Percentiles rank a stretch among this genome's conserved stretches.
phyloP scores from a whole-genome alignment of 176 grass and related monocot genomes.

The Echinochloa phyllopogon region DNA sequence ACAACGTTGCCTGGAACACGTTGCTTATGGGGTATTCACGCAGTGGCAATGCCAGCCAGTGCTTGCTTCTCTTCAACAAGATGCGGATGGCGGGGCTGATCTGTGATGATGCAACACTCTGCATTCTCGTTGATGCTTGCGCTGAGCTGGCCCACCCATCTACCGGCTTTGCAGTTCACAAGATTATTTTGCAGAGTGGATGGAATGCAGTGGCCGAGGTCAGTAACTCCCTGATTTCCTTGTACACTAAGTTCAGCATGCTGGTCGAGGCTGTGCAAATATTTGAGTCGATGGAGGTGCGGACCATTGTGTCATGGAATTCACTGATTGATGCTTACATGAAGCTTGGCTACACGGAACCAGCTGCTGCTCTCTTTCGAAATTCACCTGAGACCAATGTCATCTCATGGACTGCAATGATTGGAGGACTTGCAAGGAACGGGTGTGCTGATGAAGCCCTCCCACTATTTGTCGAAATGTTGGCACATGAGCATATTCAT shows the following conservation, averaged over 20 bases:
- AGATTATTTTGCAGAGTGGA: slow-evolving; percentile 47
- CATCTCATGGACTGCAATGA: slow-evolving; percentile 73
- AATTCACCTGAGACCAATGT: slow-evolving; percentile 53
- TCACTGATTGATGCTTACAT: slow-evolving; percentile 62
- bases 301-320: slow-evolving; percentile 62
- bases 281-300: slow-evolving; percentile 56
- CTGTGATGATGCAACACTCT: slow-evolving; percentile 57
- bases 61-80: slow-evolving; percentile 50
- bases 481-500: slow-evolving; percentile 28
- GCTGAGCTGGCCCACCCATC: slow-evolving; percentile 43
- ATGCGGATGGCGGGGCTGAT: slow-evolving; percentile 37
- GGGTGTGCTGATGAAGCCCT: slow-evolving; percentile 51
- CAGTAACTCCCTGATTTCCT: slow-evolving; percentile 66
- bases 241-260: slow-evolving; percentile 62
- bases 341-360: slow-evolving; percentile 50
- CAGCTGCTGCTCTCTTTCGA: slow-evolving; percentile 50
- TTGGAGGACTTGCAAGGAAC: slow-evolving; percentile 58
- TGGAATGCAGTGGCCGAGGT: slow-evolving; percentile 47
- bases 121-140: slow-evolving; percentile 55
- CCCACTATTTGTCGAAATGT: slow-evolving; percentile 51
- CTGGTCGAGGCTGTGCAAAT: slow-evolving; percentile 45
- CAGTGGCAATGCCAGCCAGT: slow-evolving; percentile 31
- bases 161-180: slow-evolving; percentile 46
- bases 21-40: slow-evolving; percentile 62
- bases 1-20: slow-evolving; percentile 66